These are phyloP conservation scores for Alloascoidea hylecoeti DNA, from an alignment of 805 yeast species.

Conservation along the genomic window DNA sequence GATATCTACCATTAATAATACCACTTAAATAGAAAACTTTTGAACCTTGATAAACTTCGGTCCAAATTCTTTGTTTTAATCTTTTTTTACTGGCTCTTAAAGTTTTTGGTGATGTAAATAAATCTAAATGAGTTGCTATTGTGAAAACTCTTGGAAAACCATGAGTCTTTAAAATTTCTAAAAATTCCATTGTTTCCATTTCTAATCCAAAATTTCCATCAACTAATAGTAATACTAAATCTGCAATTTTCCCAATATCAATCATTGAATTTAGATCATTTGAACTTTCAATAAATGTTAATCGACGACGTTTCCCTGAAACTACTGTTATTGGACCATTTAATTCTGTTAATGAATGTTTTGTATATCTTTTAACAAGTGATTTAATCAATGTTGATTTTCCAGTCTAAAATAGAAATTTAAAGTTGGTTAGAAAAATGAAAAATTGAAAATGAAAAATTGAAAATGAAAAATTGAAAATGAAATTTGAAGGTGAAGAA, in stretches of 20 bases:
- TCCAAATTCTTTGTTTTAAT: conserved; percentile 92
- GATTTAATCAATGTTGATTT: conserved; percentile 88
- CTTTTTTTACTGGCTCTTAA: conserved; percentile 84
- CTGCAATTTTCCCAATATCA: conserved; percentile 92
- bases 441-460: too few species aligned
- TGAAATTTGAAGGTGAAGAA: too few species aligned
- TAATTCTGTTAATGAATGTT: conserved; percentile 72
- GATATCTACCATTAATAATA: conserved; percentile 93
- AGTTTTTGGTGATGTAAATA: conserved; percentile 81
- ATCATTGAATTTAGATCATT: conserved; percentile 93
- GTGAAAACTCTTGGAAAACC: conserved; percentile 98
- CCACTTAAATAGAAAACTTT: conserved; percentile 90
- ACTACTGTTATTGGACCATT: conserved; percentile 97
- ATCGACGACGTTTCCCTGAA: conserved; percentile 83
- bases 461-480: too few species aligned
- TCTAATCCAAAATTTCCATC: conserved; percentile 98
- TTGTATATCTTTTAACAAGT: conserved; percentile 73
- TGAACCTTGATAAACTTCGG: conserved; percentile 97
- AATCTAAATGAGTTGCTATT: conserved; percentile 88
- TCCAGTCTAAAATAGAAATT: conserved; percentile 41
- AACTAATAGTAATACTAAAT: conserved; percentile 72
- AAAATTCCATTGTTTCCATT: conserved; percentile 99
- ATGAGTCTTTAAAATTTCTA: conserved; percentile 92
- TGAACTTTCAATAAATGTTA: conserved; percentile 85
- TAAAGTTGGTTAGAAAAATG: neutral